A percentile compares a stretch with the other conserved stretches of the same genome.
Evolutionary conservation across 2,329 filamentous ascomycete species (phyloP).

Genomic region (Ampelomyces quisqualis): DNA sequence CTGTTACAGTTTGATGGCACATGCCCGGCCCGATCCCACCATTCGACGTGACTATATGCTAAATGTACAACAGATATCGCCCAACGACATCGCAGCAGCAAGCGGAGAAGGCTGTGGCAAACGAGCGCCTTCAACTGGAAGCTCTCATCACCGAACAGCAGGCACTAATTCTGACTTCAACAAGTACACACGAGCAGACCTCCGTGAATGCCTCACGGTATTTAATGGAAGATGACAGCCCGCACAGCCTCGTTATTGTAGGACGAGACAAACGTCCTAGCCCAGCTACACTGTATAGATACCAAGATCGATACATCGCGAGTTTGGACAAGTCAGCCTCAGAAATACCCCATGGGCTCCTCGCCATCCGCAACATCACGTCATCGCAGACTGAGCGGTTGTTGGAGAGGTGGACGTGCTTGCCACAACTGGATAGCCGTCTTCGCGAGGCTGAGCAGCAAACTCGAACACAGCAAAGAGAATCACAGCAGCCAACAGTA

Average conservation of each 20-base stretch:
- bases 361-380: conserved; percentile 26
- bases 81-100: conserved; percentile 37
- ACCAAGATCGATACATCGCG: conserved; percentile 31
- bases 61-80: conserved; percentile 7
- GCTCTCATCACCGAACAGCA: conserved; percentile 45
- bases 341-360: conserved; percentile 25
- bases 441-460: conserved; percentile 28
- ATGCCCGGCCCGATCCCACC: too few species aligned
- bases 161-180: conserved; percentile 34
- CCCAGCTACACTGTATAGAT: conserved; percentile 29
- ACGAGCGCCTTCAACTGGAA: conserved; percentile 42
- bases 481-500: conserved; percentile 36
- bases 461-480: conserved; percentile 24
- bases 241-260: conserved; percentile 23
- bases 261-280: conserved; percentile 12
- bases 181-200: conserved; percentile 18
- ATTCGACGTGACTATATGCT: not conserved
- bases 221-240: conserved; percentile 35
- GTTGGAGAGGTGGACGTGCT: conserved; percentile 36
- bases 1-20: too few species aligned
- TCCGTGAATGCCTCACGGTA: conserved; percentile 17
- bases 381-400: conserved; percentile 28
- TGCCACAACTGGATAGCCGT: conserved; percentile 35
- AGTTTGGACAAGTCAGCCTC: conserved; percentile 25
- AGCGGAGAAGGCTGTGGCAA: conserved; percentile 34